Conservation (phyloP, 768 basidiomycete species). For the Podaxis sp. region DNA sequence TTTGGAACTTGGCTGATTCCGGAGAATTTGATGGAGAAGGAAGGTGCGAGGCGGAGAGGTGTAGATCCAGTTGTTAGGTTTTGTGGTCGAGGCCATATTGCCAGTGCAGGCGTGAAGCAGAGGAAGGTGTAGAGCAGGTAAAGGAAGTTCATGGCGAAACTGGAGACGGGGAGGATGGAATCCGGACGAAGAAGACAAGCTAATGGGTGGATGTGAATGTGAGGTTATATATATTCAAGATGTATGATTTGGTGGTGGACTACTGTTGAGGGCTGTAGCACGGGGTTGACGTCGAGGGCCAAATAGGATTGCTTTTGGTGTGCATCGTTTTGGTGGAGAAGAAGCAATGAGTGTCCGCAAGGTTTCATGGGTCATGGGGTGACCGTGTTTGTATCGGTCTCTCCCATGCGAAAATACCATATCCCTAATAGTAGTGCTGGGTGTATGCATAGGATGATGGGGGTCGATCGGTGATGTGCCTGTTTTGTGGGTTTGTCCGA, state of each 20-base stretch:
- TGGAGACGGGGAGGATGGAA: neutral
- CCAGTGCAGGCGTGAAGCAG: constrained; percentile 21
- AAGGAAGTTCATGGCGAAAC: neutral
- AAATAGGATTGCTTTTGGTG: neutral
- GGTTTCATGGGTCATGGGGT: neutral
- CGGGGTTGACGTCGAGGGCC: neutral
- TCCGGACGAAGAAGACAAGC: neutral
- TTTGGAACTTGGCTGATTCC: constrained; percentile 36
- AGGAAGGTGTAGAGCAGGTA: constrained; percentile 11
- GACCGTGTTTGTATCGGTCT: neutral
- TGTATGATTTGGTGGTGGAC: neutral
- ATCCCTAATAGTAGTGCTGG: neutral
- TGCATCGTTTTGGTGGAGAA: neutral
- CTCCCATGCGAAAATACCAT: neutral
- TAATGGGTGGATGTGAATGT: neutral
- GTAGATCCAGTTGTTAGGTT: constrained; percentile 42
- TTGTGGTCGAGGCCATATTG: constrained; percentile 50
- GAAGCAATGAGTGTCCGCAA: neutral
- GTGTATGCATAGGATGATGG: too few species aligned
- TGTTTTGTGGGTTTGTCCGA: too few species aligned
- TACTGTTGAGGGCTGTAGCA: neutral
- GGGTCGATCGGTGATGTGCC: too few species aligned
- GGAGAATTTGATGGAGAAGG: constrained; percentile 51
- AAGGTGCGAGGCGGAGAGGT: constrained; percentile 44
- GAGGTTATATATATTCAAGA: neutral